Evolutionary conservation across 1,139 yeast species (phyloP), one percentile per base, ranked within the genome.

Genomic region (Torulaspora globosa): DNA sequence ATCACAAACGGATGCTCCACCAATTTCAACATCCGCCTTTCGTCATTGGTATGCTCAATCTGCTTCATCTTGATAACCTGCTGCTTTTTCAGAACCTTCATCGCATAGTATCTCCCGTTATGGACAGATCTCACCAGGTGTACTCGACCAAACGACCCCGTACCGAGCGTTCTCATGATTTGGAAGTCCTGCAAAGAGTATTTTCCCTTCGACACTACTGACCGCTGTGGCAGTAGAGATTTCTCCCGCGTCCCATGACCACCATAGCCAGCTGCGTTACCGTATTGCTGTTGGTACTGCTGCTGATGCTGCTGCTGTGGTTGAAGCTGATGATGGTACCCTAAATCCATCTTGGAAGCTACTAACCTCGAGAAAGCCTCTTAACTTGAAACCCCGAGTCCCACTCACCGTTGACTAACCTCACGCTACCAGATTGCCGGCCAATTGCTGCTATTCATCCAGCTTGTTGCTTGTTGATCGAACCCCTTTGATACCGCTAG

Each of bases 31-130:
- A 92, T 92, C 54, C 96, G 76, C 54, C 98, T 76, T 71, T 92
- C 98, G 67, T 92, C 98, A 67, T 92, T 92, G 16, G 97, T 92
- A 67, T 92, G 98, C 65, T 92, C 97, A 53, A 92, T 94, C 70
- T 92, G 98, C 68, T 90, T 92, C 96, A 90, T 88, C 59, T 85
- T 84, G 47, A 92, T 90, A 49, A 92, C 94, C 62, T 90, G 87
- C 32, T 85, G 87, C 69, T 92, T 92, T 59, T 89, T 89, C 57
- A 92, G 75, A 29, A 89, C 95, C 63, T 92, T 92, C 70, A 92
- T 88, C 39, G 97, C 97, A 65, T 92, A 92, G 68, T 82, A 92
- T 34, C 97, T 75, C 43, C 94, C 92, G 70, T 92, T 92, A 69
- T 92, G 98, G 41, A 89, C 86, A 8, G 95, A 83, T 51, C 96